phyloP scores from a whole-genome alignment of 1,284 basidiomycete genomes.

The Entoloma clypeatum region DNA sequence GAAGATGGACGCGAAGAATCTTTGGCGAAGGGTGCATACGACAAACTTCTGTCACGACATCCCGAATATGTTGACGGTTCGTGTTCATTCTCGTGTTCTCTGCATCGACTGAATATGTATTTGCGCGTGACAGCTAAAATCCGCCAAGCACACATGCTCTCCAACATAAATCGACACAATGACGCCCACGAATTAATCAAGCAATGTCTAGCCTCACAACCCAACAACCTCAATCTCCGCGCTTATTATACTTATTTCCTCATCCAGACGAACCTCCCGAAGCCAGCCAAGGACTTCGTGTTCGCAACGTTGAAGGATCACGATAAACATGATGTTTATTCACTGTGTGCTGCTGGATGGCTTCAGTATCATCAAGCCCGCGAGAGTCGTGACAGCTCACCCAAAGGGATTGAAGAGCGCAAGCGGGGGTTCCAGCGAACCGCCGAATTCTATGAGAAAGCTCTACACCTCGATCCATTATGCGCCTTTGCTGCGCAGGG shows the following conservation, averaged over 20 bases:
- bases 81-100: conserved; percentile 24
- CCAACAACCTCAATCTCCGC: conserved; percentile 72
- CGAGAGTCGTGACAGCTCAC: conserved; percentile 61
- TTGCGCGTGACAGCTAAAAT: conserved; percentile 67
- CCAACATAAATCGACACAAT: conserved; percentile 62
- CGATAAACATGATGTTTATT: conserved; percentile 85
- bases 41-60: conserved; percentile 79
- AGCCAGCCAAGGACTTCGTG: conserved; percentile 82
- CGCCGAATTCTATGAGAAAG: conserved; percentile 90
- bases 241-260: conserved; percentile 89
- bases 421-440: conserved; percentile 74
- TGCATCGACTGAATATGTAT: conserved; percentile 9
- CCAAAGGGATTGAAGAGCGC: conserved; percentile 67
- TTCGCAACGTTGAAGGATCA: conserved; percentile 79
- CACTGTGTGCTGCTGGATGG: conserved; percentile 84
- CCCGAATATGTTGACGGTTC: conserved; percentile 92
- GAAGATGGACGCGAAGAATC: conserved; percentile 74
- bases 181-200: conserved; percentile 87
- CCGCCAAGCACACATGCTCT: conserved; percentile 78
- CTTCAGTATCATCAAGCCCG: conserved; percentile 81
- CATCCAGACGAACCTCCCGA: conserved; percentile 65
- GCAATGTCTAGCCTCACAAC: conserved; percentile 74
- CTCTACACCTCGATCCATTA: conserved; percentile 72
- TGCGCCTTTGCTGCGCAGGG: conserved; percentile 93
- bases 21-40: conserved; percentile 80